Evolutionary conservation across 2,329 filamentous ascomycete genomes (phyloP).

Genomic region (Westerdykella aurantiaca): DNA sequence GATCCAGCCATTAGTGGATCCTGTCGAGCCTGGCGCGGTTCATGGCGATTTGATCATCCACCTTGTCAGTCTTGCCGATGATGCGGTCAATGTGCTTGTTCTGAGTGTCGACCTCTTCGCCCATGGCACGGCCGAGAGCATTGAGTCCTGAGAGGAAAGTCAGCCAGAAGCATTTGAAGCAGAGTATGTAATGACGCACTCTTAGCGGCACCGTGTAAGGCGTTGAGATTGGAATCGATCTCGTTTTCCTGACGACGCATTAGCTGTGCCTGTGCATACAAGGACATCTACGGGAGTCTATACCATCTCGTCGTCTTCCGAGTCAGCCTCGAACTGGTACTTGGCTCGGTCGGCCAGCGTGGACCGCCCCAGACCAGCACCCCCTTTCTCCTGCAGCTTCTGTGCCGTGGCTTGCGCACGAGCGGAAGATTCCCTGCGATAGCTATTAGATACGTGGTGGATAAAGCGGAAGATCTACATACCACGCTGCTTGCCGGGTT

Average conservation of each 20-base stretch:
- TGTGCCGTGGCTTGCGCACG: slow-evolving; percentile 17
- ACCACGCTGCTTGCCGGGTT: slow-evolving; percentile 49
- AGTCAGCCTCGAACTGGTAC: slow-evolving; percentile 32
- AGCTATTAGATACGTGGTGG: not conserved
- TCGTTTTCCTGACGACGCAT: slow-evolving; percentile 41
- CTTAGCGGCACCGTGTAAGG: slow-evolving; percentile 55
- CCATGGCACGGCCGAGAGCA: slow-evolving; percentile 65
- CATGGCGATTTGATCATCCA: slow-evolving; percentile 70
- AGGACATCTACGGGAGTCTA: not conserved
- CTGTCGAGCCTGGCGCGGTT: slow-evolving; percentile 67
- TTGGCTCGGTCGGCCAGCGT: slow-evolving; percentile 31
- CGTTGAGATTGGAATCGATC: slow-evolving; percentile 38
- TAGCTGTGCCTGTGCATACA: not conserved
- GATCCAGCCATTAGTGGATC: slow-evolving; percentile 40
- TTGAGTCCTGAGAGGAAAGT: slow-evolving; percentile 48
- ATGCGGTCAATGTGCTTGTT: slow-evolving; percentile 74
- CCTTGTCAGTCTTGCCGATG: slow-evolving; percentile 74
- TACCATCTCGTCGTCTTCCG: slow-evolving; percentile 11
- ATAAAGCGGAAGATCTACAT: too few species aligned
- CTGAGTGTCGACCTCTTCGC: slow-evolving; percentile 67
- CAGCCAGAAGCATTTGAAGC: too few species aligned
- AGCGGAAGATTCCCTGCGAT: slow-evolving; percentile 14
- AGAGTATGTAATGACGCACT: slow-evolving; percentile 32
- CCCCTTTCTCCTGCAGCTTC: slow-evolving; percentile 11
- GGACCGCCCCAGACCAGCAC: slow-evolving; percentile 7